Evolutionary conservation across 2,329 filamentous ascomycete species (phyloP), one percentile per base, ranked within the genome.

Genomic region (Hypoxylon sp.): DNA sequence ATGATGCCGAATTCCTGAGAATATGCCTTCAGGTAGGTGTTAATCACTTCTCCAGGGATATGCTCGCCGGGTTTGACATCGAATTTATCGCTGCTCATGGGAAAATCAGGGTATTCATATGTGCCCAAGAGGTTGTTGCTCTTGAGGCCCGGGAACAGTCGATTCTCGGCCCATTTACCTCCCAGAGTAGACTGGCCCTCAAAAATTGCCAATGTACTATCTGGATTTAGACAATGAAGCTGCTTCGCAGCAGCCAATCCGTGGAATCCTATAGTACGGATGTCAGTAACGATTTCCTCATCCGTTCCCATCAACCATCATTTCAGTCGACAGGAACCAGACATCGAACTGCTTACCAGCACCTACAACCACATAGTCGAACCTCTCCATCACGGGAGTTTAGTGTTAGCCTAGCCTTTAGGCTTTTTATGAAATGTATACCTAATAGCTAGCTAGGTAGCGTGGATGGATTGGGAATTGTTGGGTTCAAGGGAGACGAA

Each of bases 81-180:
- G 63, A 83, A 83, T 69, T 65, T 86, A 19, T 84, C 83, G 6
- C 80, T 78, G 63, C 85, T 82, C 88, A 94, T 91, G 17, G 91
- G 90, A 65, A 92, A 93, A 72, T 93, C 92, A 0, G 88, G 87
- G 73, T 87, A 93, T 76, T 94, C 90, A 71, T 90, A 93, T 0
- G 88, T 91, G 2, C 91, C 91, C 10, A 90, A 77, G 76, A 93
- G 85, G 74, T 94, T 94, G 78, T 95, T 94, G 58, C 87, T 89
- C 73, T 89, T 91, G 52, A 95, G 83, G 1, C 87, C 89, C 0
- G 89, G 86, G 75, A 94, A 91, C 0, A 93, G 79, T 1, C 91
- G 85, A 38, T 90, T 82, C 61, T 87, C 82, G 7, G 89, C 86
- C 92, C 91, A 94, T 14, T 89, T 88, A 3, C 92, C 92, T 0